A percentile compares a stretch with the other conserved stretches of the same genome.
phyloP scores from a whole-genome alignment of 2,329 filamentous ascomycete species.

The Cyclaneusma minus region DNA sequence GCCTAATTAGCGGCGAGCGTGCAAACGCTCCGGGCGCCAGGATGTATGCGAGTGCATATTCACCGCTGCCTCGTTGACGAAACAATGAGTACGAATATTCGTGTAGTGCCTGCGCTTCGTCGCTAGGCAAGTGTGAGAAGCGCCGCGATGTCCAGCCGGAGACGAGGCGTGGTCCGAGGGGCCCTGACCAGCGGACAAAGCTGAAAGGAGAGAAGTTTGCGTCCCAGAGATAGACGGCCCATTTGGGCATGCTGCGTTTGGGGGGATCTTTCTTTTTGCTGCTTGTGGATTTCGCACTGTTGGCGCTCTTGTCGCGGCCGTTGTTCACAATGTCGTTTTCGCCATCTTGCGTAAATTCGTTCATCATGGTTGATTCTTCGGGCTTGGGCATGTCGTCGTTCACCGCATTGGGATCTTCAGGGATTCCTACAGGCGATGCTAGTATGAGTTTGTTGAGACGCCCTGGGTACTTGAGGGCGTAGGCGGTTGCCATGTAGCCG shows the following conservation, averaged over 20 bases:
- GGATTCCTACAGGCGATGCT: conserved; percentile 85
- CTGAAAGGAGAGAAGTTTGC: conserved; percentile 93
- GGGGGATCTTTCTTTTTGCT: conserved; percentile 17
- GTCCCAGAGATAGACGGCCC: conserved; percentile 91
- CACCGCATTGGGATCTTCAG: conserved; percentile 84
- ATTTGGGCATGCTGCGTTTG: conserved; percentile 53
- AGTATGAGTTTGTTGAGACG: conserved; percentile 91
- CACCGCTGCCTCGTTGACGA: conserved; percentile 77
- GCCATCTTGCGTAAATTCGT: conserved; percentile 70
- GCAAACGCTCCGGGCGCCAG: conserved; percentile 90
- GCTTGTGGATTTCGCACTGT: conserved; percentile 17
- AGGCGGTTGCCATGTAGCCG: conserved; percentile 88
- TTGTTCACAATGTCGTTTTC: conserved; percentile 26
- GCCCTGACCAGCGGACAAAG: conserved; percentile 74
- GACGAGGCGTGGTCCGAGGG: conserved; percentile 78
- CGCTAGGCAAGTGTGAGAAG: conserved; percentile 72
- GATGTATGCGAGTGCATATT: conserved; percentile 85
- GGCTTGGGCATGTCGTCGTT: conserved; percentile 68
- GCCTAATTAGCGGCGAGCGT: conserved; percentile 69
- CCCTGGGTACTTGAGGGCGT: conserved; percentile 91
- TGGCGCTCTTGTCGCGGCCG: conserved; percentile 17
- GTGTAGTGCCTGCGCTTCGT: conserved; percentile 74
- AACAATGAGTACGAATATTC: conserved; percentile 93
- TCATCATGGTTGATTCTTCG: conserved; percentile 52
- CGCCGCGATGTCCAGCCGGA: conserved; percentile 89